Evolutionary conservation across 345 rosid species (phyloP), one percentile per base, ranked within the genome.

Genomic region (Lagerstroemia speciosa): DNA sequence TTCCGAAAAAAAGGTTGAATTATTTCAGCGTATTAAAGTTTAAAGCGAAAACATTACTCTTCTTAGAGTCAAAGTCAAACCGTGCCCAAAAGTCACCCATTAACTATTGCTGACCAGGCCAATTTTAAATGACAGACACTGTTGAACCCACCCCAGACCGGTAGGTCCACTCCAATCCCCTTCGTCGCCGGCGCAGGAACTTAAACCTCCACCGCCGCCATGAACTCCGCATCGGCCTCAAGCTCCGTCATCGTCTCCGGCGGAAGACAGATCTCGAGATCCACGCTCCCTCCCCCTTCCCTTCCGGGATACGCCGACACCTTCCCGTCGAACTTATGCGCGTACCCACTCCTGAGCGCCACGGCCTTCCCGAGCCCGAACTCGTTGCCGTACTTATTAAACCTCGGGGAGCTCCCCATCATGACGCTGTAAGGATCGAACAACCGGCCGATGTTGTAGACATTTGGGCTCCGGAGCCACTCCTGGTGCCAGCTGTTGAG

Each of bases 331-430:
- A 88, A 90, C 83, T 90, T 89, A 65, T 85, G 70, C 0, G 85
- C 87, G 34, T 85, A 85, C 1, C 96, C 95, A 36, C 98, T 85
- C 30, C 93, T 76, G 67, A 87, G 83, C 14, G 89, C 79, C 77
- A 84, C 16, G 17, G 88, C 91, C 77, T 92, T 88, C 27, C 96
- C 96, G 79, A 90, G 53, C 52, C 95, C 98, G 64, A 92, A 92
- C 40, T 90, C 90, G 58, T 67, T 74, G 24, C 95, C 95, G 3
- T 90, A 92, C 80, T 75, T 90, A 71, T 92, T 57, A 73, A 92
- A 92, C 74, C 93, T 78, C 5, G 95, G 96, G 0, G 96, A 92
- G 73, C 98, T 87, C 69, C 95, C 96, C 79, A 88, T 81, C 90
- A 87, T 74, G 71, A 90, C 75, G 38, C 85, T 88, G 43, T 64